Percentiles rank a stretch among this genome's conserved stretches.
Evolutionary conservation across 177 flowering plant genomes (phyloP).

Genomic region (Tripterygium wilfordii): DNA sequence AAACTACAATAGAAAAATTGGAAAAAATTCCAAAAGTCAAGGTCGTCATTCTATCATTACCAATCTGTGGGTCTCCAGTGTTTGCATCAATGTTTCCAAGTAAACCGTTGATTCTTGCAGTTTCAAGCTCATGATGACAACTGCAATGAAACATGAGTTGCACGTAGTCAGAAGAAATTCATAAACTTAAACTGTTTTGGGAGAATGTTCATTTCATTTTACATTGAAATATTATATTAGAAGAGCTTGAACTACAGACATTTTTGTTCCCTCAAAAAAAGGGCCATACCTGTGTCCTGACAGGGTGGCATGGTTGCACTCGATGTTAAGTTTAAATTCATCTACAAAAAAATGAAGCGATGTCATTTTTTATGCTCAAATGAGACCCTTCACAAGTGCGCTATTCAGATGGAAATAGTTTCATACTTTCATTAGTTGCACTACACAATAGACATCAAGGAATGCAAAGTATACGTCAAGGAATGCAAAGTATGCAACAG

Average conservation of each 20-base stretch:
- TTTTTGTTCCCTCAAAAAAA: no score
- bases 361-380: neutral
- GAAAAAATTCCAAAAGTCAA: no score
- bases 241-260: neutral
- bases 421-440: no score
- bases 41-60: no score
- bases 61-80: slow-evolving; percentile 93
- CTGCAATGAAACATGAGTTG: slow-evolving; percentile 46
- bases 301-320: slow-evolving; percentile 96
- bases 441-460: no score
- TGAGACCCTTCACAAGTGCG: no score
- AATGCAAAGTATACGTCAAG: no score
- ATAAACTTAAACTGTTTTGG: no score
- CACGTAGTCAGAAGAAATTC: no score
- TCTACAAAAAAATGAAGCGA: slow-evolving; percentile 30
- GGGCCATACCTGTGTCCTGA: slow-evolving; percentile 97
- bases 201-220: neutral
- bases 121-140: slow-evolving; percentile 97
- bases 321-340: slow-evolving; percentile 90
- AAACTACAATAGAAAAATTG: no score
- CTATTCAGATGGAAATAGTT: no score
- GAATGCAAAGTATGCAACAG: no score
- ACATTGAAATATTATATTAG: neutral
- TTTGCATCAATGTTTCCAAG: slow-evolving; percentile 96
- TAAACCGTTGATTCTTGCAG: slow-evolving; percentile 89